A percentile compares a stretch with the other conserved stretches of the same genome.
These are phyloP conservation scores for Melanogaster broomeanus DNA, from an alignment of 768 basidiomycete species.

Conservation along the genomic window DNA sequence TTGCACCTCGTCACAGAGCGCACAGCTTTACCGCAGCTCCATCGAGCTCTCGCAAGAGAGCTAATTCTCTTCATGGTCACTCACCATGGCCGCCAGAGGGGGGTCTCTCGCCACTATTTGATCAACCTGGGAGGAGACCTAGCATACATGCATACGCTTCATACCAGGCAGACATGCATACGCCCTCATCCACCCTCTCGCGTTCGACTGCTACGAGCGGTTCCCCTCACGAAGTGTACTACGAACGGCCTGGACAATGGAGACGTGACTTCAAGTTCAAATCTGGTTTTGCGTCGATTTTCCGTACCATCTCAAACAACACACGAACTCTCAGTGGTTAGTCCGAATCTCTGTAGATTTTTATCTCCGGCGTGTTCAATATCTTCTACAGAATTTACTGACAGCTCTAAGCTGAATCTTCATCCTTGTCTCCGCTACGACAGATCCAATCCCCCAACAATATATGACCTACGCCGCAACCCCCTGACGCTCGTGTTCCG, in stretches of 20 bases:
- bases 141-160: constrained; percentile 15
- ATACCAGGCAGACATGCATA: constrained; percentile 20
- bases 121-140: constrained; percentile 19
- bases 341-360: background rate
- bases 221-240: constrained; percentile 11
- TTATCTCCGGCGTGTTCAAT: background rate
- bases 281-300: constrained; percentile 30
- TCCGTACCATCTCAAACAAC: constrained; percentile 21
- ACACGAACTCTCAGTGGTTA: constrained; percentile 16
- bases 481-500: constrained; percentile 45
- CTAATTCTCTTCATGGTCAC: constrained; percentile 2
- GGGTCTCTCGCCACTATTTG: constrained; percentile 20
- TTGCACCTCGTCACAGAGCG: constrained; percentile 1
- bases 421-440: constrained; percentile 26
- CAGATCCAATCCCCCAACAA: constrained; percentile 37
- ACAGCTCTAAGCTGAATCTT: constrained; percentile 28
- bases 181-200: constrained; percentile 27
- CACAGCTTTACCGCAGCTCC: constrained; percentile 4
- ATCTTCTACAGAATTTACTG: constrained; percentile 14
- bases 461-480: constrained; percentile 51
- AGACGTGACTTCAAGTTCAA: constrained; percentile 35
- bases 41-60: constrained; percentile 1
- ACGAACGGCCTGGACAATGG: constrained; percentile 30
- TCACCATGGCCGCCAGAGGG: constrained; percentile 17
- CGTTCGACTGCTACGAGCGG: constrained; percentile 14